Base-by-base conservation (phyloP, 1,284 basidiomycete species). In the Taiwanofungus camphoratus region DNA sequence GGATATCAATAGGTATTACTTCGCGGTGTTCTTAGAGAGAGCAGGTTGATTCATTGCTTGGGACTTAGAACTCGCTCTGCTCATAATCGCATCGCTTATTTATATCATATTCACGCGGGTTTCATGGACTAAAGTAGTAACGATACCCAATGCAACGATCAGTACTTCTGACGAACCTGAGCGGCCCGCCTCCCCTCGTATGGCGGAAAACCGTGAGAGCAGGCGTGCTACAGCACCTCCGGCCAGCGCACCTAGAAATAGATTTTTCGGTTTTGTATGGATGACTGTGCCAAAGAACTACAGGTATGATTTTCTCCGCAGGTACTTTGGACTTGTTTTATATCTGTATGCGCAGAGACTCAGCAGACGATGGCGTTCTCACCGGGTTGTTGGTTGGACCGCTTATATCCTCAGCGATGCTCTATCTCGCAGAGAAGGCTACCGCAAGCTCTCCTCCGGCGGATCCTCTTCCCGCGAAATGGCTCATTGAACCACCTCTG, bases 231-330 rank as follows among this genome's bases (percentile, higher is more conserved):
- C 54, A 44, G 35, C 59, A 49, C 44, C 55, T 46, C 50, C 58
- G 44, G 40, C 53, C 38, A 38, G 40, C 52, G 52, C 57, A 15
- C 68, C 62, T 47, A 75, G 71, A 62, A 61, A 65, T n/a, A 72
- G 76, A 49, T 77, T 57, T 38, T 50, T 78, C 50, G 77, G 80
- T 26, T 85, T 81, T 57, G 71, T 90, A 23, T 90, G 86, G 86
- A 90, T 90, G 87, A 86, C 87, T n/a, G 86, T 89, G 7, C 83
- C 85, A 0, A 87, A 88, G 61, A 88, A 90, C 55, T 91, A 87
- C 57, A 72, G 87, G 87, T 85, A 49, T 22, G 67, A 54, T 23
- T 33, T n/a, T 15, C 41, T 22, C 21, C n/a, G n/a, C n/a, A n/a
- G 31, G 31, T 21, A 33, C 18, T 33, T 36, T 13, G 29, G 31